A percentile compares a stretch with the other conserved stretches of the same genome.
phyloP scores from a whole-genome alignment of 75 land plant genomes.

The Ceratopteris richardii region DNA sequence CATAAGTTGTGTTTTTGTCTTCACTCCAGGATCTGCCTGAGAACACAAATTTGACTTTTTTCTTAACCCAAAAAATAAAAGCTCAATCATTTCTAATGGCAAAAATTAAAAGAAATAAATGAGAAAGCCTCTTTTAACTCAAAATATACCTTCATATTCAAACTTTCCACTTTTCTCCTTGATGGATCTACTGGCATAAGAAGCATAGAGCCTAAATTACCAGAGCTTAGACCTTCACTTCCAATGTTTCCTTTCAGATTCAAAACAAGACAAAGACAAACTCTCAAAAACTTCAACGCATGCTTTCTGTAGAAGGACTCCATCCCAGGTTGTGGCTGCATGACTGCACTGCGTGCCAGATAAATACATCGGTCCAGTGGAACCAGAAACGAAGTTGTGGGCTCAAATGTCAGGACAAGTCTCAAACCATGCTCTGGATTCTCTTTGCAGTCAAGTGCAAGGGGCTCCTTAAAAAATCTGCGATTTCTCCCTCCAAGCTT shows the following conservation, averaged over 20 bases:
- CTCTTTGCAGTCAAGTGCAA: slow-evolving; percentile 92
- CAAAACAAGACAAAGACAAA: slow-evolving; percentile 82
- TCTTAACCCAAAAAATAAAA: neutral
- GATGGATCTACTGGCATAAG: slow-evolving; percentile 71
- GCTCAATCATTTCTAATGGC: neutral
- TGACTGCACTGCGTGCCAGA: slow-evolving; percentile 79
- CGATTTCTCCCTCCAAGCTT: slow-evolving; percentile 97
- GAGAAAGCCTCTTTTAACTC: too few species aligned
- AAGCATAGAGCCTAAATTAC: slow-evolving; percentile 55
- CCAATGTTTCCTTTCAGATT: slow-evolving; percentile 78
- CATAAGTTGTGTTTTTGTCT: slow-evolving; percentile 97
- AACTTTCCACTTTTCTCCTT: slow-evolving; percentile 58
- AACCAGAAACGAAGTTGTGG: slow-evolving; percentile 90
- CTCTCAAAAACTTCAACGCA: slow-evolving; percentile 79
- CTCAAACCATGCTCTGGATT: slow-evolving; percentile 99
- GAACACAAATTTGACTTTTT: too few species aligned
- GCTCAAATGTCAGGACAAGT: slow-evolving; percentile 94
- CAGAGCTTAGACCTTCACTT: slow-evolving; percentile 66
- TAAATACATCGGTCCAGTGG: slow-evolving; percentile 92
- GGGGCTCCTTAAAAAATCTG: slow-evolving; percentile 91
- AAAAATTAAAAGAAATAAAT: too few species aligned
- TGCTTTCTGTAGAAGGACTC: slow-evolving; percentile 87
- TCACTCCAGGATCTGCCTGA: slow-evolving; percentile 95
- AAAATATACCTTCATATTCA: slow-evolving; percentile 66
- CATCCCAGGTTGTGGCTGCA: slow-evolving; percentile 50